Evolutionary conservation across 225 moss, liverwort and hornwort genomes (phyloP).

Genomic region (Marchantia polymorpha): DNA sequence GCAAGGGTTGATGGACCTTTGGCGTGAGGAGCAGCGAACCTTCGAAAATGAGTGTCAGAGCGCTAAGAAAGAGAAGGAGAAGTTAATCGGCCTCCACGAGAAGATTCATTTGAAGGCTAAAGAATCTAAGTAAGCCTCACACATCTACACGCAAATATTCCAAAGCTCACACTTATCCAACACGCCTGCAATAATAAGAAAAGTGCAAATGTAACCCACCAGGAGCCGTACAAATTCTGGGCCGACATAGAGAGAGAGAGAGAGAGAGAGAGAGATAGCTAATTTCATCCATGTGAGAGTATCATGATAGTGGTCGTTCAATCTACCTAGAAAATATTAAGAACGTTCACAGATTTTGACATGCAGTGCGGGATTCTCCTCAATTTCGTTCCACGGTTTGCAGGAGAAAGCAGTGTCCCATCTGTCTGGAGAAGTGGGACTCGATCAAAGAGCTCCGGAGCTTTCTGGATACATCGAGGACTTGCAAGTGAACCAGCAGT

Average conservation of each 20-base stretch:
- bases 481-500: background rate
- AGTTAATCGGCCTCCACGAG: slow-evolving; percentile 37
- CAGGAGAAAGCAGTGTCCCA: slow-evolving; percentile 42
- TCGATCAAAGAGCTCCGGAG: background rate
- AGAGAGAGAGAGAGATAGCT: no score
- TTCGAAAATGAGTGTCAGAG: slow-evolving; percentile 42
- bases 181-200: no score
- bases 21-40: slow-evolving; percentile 38
- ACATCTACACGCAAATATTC: background rate
- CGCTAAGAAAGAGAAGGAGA: slow-evolving; percentile 39
- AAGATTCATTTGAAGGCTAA: slow-evolving; percentile 43
- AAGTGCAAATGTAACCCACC: no score
- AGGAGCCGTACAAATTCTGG: no score
- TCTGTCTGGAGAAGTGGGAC: slow-evolving; percentile 29
- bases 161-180: no score
- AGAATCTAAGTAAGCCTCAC: slow-evolving; percentile 26
- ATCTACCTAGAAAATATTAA: background rate
- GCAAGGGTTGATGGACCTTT: slow-evolving; percentile 40
- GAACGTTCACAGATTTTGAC: background rate
- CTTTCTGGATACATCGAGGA: background rate
- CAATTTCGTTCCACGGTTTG: background rate
- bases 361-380: background rate
- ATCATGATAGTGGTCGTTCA: no score
- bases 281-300: no score
- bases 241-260: no score